These are phyloP conservation scores for Emmonsiellopsis sp. DNA, from an alignment of 2,329 filamentous ascomycete species.

Conservation along the genomic window DNA sequence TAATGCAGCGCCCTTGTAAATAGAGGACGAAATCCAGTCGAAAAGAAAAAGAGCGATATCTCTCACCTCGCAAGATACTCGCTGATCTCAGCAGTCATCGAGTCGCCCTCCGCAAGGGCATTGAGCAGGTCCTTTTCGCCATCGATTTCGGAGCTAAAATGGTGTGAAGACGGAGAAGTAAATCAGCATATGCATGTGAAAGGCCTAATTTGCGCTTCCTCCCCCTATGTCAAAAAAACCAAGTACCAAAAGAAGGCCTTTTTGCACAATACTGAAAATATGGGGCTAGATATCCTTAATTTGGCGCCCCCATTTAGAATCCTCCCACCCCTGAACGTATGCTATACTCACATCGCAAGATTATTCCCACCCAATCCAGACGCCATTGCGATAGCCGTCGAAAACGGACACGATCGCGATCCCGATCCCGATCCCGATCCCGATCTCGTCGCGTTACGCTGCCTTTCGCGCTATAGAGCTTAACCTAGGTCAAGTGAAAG, in stretches of 20 bases:
- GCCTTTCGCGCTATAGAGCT: not conserved
- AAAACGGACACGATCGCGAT: not conserved
- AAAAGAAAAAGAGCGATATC: slow-evolving; percentile 5
- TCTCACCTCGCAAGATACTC: slow-evolving; percentile 33
- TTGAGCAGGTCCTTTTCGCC: slow-evolving; percentile 42
- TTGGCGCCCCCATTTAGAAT: not conserved
- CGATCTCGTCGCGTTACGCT: not conserved
- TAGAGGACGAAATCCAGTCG: not conserved
- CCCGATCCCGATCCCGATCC: not conserved
- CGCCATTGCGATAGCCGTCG: not conserved
- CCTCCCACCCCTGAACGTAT: no score
- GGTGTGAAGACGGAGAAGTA: not conserved
- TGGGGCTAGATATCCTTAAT: not conserved
- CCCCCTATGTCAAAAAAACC: not conserved
- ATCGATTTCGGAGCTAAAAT: slow-evolving; percentile 28
- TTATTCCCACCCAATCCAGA: not conserved
- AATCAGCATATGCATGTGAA: not conserved
- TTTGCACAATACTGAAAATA: not conserved
- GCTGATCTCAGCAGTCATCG: slow-evolving; percentile 42
- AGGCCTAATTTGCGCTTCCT: not conserved
- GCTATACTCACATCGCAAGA: slow-evolving; percentile 1
- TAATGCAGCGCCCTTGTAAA: not conserved
- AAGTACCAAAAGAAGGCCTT: not conserved
- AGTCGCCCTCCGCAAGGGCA: slow-evolving; percentile 41
- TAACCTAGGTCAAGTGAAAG: not conserved